Percentiles rank a stretch among this genome's conserved stretches.
Conservation (phyloP, 2,329 filamentous ascomycete genomes). For the Paecilomyces dactylethromorphus region DNA sequence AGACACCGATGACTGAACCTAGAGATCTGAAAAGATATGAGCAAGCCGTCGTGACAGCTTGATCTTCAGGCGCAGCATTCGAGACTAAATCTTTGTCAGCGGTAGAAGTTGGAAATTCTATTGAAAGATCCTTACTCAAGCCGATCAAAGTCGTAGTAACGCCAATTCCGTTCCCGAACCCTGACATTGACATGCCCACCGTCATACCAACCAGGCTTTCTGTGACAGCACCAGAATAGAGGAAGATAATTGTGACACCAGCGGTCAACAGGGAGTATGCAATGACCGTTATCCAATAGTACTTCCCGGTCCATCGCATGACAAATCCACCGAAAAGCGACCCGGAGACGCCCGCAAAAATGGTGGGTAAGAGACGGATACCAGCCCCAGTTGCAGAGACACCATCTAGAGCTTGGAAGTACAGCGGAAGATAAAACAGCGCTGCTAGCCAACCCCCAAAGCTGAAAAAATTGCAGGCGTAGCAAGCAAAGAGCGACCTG, state of each 20-base stretch:
- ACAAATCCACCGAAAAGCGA: constrained; percentile 59
- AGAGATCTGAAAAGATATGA: constrained; percentile 75
- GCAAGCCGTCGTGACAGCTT: constrained; percentile 70
- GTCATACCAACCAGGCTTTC: constrained; percentile 49
- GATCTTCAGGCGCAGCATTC: constrained; percentile 60
- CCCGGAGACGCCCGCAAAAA: constrained; percentile 55
- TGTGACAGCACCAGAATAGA: constrained; percentile 50
- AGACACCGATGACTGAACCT: constrained; percentile 59
- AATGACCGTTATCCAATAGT: constrained; percentile 60
- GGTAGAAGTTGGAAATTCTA: constrained; percentile 2
- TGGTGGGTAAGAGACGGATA: constrained; percentile 59
- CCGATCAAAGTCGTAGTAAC: constrained; percentile 67
- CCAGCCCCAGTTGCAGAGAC: constrained; percentile 59
- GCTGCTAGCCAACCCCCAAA: constrained; percentile 54
- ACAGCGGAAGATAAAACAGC: constrained; percentile 69
- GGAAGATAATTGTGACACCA: constrained; percentile 50
- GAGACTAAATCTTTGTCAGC: constrained; percentile 45
- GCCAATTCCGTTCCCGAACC: constrained; percentile 52
- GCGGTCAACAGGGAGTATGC: constrained; percentile 50
- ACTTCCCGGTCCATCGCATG: constrained; percentile 65
- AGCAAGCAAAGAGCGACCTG: constrained; percentile 59
- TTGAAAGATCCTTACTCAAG: constrained; percentile 42
- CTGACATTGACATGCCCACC: constrained; percentile 49
- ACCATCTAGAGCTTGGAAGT: constrained; percentile 66
- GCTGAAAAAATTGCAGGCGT: constrained; percentile 66